Base-by-base conservation (phyloP, 805 yeast species). In the Saccharomycopsis vini region DNA sequence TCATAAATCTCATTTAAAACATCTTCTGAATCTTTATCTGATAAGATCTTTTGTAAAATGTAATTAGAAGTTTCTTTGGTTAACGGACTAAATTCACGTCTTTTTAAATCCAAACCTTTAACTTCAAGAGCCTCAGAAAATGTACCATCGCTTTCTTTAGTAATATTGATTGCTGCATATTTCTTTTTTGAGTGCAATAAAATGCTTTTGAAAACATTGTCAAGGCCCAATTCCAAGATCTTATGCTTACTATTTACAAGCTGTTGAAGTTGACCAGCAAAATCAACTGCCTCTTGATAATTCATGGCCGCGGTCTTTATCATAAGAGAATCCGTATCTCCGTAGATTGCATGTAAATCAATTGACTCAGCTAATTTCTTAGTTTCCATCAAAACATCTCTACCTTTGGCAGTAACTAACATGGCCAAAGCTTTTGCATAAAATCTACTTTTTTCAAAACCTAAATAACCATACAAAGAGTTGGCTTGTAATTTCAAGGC, bases 271-370 rank as follows among this genome's bases (percentile, higher is more conserved):
- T 80, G 81, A 40, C 79, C 80, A 24, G 97, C 99, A 50, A 88
- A 80, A 54, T 72, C 71, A 36, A 85, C 61, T 0, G 97, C 95
- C 36, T 85, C 95, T 21, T 64, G 61, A 60, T 73, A 82, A 26
- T 65, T 71, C 44, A 72, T 75, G 36, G 77, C 79, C 23, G 88
- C 88, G 3, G 97, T 87, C 61, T 90, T 94, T 59, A 92, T 87
- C 98, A 92, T 92, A 42, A 92, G 97, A 29, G 98, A 92, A 68
- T 92, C 98, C 0, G 98, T 92, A 66, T 92, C 98, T 70, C 98
- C 98, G 58, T 92, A 92, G 12, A 92, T 86, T 39, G 94, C 97
- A 44, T 86, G 69, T 47, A 92, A 69, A 0, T 82, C 82, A 55
- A 83, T 69, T 44, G 80, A 72, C 60, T 90, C 97, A 0, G 97